These are phyloP conservation scores for Penicillium sp. DNA, from an alignment of 2,329 filamentous ascomycete genomes.

Conservation along the genomic window DNA sequence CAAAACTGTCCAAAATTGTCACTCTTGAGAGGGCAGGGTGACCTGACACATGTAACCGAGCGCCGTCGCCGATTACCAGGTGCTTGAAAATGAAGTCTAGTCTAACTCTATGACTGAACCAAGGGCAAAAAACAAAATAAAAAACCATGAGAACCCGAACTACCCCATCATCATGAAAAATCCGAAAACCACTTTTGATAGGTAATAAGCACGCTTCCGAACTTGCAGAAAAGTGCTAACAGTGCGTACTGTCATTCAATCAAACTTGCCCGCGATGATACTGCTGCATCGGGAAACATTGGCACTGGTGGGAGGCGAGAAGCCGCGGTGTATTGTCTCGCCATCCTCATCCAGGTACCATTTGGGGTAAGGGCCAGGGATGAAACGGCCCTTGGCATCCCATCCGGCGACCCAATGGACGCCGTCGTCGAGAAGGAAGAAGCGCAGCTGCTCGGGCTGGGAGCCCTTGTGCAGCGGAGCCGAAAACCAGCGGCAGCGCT, in stretches of 20 bases:
- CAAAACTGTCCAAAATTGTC: neutral
- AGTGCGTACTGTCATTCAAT: slow-evolving; percentile 14
- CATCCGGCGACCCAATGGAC: slow-evolving; percentile 51
- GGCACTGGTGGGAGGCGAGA: slow-evolving; percentile 34
- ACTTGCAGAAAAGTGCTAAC: neutral
- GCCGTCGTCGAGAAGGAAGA: slow-evolving; percentile 52
- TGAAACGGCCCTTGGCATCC: slow-evolving; percentile 50
- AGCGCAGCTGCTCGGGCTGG: slow-evolving; percentile 41
- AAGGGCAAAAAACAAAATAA: neutral
- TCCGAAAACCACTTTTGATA: neutral
- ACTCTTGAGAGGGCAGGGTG: neutral
- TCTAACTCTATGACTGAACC: neutral
- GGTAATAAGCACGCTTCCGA: neutral
- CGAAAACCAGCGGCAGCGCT: slow-evolving; percentile 45
- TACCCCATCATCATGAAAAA: neutral
- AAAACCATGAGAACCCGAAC: neutral
- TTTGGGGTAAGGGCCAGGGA: slow-evolving; percentile 51
- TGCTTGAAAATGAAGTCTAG: neutral
- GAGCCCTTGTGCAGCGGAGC: slow-evolving; percentile 40
- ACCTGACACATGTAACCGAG: neutral
- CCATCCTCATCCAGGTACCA: slow-evolving; percentile 48
- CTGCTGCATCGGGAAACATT: slow-evolving; percentile 39
- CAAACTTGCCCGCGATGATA: slow-evolving; percentile 30
- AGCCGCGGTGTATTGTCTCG: slow-evolving; percentile 33
- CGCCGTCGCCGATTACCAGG: neutral